Percentiles rank a stretch among this genome's conserved stretches.
Evolutionary conservation across 352 stramenopile species (phyloP).

Genomic region (Phytopythium ostracodes): DNA sequence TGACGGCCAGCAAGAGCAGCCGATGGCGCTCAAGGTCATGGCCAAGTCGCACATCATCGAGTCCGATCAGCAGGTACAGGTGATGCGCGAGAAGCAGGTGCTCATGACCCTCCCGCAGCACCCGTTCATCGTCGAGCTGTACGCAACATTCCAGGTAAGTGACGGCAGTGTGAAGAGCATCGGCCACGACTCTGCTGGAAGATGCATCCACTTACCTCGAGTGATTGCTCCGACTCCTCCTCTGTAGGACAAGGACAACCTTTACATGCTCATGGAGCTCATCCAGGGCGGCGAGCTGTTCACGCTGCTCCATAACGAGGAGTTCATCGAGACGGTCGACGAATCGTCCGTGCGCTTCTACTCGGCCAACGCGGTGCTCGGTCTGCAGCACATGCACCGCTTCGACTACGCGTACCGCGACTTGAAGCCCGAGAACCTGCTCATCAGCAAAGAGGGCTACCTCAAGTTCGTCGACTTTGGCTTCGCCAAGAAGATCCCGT

Average conservation of each 20-base stretch:
- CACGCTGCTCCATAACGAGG: conserved; percentile 85
- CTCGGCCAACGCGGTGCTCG: conserved; percentile 84
- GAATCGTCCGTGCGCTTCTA: conserved; percentile 87
- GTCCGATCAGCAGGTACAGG: conserved; percentile 89
- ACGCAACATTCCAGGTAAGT: conserved; percentile 80
- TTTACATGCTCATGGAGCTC: conserved; percentile 95
- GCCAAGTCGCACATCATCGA: conserved; percentile 93
- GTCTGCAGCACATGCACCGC: conserved; percentile 88
- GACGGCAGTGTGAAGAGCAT: neutral
- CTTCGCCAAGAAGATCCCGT: conserved; percentile 91
- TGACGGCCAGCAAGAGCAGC: conserved; percentile 47
- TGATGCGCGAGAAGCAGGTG: conserved; percentile 91
- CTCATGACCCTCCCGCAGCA: conserved; percentile 84
- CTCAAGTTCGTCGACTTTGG: conserved; percentile 93
- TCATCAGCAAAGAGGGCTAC: conserved; percentile 88
- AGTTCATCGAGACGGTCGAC: conserved; percentile 76
- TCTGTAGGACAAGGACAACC: conserved; percentile 75
- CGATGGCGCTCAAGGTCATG: conserved; percentile 91
- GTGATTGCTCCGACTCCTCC: too few relatives aligned
- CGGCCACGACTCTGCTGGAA: too few relatives aligned
- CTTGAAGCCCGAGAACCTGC: conserved; percentile 93
- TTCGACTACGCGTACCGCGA: conserved; percentile 92
- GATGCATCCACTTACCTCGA: too few relatives aligned
- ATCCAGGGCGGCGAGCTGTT: conserved; percentile 93
- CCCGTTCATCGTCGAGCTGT: conserved; percentile 91